Evolutionary conservation across 305 asterid species (phyloP), one percentile per base, ranked within the genome.

Genomic region (Fraxinus paxiana): DNA sequence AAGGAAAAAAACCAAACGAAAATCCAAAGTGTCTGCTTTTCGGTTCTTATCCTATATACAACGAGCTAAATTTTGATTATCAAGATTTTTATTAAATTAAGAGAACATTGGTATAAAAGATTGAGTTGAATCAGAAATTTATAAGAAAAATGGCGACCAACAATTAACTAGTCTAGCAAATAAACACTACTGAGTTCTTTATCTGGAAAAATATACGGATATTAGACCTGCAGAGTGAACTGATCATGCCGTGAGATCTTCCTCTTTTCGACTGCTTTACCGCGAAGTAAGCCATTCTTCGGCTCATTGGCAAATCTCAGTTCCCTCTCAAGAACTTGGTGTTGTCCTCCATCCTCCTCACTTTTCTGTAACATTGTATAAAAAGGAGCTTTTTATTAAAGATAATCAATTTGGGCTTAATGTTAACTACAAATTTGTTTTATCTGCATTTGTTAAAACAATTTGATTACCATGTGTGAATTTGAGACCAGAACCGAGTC

Each of bases 211-310:
- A 34, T 59, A 43, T 31, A 37, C 26, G 18, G 59, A 70, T 61
- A 48, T 81, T 20, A 87, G 81, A 87, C 82, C 82, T 80, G 88
- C 51, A 86, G 61, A 74, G 85, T 69, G 78, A 84, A 73, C 81
- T 78, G 83, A 86, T 81, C 88, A 33, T 83, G 88, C 89, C 85
- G 59, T 69, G 81, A 41, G 56, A 82, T 83, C 81, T 88, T 83
- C 86, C 75, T 73, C 83, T 81, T 83, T 72, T 84, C 85, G 12
- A 34, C 72, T 30, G 76, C 79, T 81, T 81, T 78, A 72, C 73
- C 81, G 33, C 51, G 78, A 61, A 73, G 8, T 51, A 82, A 38
- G 38, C 6, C 77, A 41, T 79, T 87, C 67, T 56, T 56, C 67
- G 12, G 28, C 26, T 20, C 28, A 56, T 18, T 18, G 22, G 61